Percentiles rank a stretch among this genome's conserved stretches.
Conservation (phyloP, 768 basidiomycete genomes). For the Boletus sp. region DNA sequence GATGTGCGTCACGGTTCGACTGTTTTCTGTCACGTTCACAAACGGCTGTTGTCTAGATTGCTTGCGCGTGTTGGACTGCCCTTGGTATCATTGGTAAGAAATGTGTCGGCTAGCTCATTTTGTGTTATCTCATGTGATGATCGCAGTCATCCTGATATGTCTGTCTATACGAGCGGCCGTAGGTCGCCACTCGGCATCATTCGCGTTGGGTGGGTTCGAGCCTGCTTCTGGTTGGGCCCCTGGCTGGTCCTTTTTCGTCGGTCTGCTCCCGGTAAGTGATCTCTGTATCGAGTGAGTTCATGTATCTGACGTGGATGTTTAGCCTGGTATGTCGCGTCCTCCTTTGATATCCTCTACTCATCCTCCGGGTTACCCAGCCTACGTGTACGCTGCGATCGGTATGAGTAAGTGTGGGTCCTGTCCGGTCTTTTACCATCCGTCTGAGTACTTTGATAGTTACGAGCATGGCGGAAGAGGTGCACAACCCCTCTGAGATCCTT, state of each 20-base stretch:
- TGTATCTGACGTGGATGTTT: not conserved
- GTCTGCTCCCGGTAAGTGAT: constrained; percentile 49
- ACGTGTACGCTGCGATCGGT: constrained; percentile 56
- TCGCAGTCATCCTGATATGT: constrained; percentile 50
- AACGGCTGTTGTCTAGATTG: constrained; percentile 36
- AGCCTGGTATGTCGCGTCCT: constrained; percentile 27
- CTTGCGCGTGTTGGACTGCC: constrained; percentile 64
- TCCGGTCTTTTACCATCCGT: not conserved
- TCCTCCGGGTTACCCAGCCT: constrained; percentile 36
- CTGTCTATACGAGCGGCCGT: constrained; percentile 54
- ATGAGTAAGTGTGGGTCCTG: constrained; percentile 45
- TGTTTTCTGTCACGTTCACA: not conserved
- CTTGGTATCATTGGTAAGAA: constrained; percentile 48
- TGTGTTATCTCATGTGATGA: constrained; percentile 11
- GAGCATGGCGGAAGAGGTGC: constrained; percentile 68
- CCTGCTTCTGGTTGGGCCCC: constrained; percentile 61
- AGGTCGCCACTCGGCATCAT: constrained; percentile 52
- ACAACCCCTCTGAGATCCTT: constrained; percentile 51
- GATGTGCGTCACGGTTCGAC: constrained; percentile 37
- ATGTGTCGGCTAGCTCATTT: not conserved
- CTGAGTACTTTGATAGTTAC: constrained; percentile 38
- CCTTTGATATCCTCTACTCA: not conserved
- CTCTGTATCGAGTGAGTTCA: not conserved
- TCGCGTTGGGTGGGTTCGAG: constrained; percentile 58
- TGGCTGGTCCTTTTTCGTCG: constrained; percentile 69